These are phyloP conservation scores for Podaxis pistillaris DNA, from an alignment of 768 basidiomycete species.

Conservation along the genomic window DNA sequence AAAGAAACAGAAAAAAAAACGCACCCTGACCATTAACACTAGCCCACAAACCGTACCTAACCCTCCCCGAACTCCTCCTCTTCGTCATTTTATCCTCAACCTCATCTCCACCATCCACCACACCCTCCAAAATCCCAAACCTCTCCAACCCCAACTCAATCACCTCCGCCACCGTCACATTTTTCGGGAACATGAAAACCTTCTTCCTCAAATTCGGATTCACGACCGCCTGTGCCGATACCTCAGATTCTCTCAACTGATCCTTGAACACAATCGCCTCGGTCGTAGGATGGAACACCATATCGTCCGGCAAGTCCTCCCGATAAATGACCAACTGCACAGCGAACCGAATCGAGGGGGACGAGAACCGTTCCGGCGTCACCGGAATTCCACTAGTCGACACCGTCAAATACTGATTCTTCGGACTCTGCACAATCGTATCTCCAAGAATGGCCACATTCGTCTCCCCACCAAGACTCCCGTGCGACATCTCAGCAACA, in stretches of 20 bases:
- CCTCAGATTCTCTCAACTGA: conserved; percentile 55
- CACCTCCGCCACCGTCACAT: conserved; percentile 94
- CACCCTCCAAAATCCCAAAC: conserved; percentile 95
- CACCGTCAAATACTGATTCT: conserved; percentile 42
- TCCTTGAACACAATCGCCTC: conserved; percentile 92
- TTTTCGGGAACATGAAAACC: conserved; percentile 90
- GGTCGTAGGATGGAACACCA: conserved; percentile 90
- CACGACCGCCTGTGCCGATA: conserved; percentile 48
- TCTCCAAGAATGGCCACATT: conserved; percentile 14
- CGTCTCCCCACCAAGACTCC: background rate
- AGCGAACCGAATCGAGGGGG: conserved; percentile 82
- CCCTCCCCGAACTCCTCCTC: conserved; percentile 71
- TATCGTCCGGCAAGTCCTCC: conserved; percentile 89
- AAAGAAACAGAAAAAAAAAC: conserved; percentile 19
- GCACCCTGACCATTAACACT: conserved; percentile 64
- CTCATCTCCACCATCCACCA: conserved; percentile 98
- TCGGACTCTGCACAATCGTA: conserved; percentile 25
- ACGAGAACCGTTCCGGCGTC: conserved; percentile 74
- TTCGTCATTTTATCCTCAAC: conserved; percentile 90
- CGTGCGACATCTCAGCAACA: conserved; percentile 34
- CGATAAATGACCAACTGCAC: conserved; percentile 86
- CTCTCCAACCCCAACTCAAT: conserved; percentile 90
- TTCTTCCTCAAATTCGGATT: conserved; percentile 68
- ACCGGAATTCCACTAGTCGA: conserved; percentile 27
- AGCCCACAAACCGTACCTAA: conserved; percentile 79